Evolutionary conservation across 2,329 filamentous ascomycete species (phyloP).

Genomic region (Sordariomycetes sp.): DNA sequence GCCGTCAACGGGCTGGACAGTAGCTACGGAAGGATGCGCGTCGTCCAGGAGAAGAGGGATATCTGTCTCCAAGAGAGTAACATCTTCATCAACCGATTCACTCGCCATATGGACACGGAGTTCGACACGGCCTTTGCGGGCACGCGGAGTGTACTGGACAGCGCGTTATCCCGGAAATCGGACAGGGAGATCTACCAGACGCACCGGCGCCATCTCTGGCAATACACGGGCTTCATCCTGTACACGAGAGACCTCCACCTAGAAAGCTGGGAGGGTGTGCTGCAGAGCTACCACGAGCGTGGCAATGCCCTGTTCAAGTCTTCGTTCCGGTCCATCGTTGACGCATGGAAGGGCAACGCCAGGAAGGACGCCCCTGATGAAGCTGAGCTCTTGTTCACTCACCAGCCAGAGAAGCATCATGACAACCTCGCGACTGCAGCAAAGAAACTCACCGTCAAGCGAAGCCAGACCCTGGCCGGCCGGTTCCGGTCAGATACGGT

Average conservation of each 20-base stretch:
- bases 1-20: conserved; percentile 45
- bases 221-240: conserved; percentile 74
- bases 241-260: conserved; percentile 79
- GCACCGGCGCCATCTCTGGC: conserved; percentile 67
- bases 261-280: conserved; percentile 65
- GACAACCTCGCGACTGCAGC: conserved; percentile 65
- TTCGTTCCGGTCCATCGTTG: conserved; percentile 66
- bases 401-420: conserved; percentile 71
- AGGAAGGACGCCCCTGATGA: conserved; percentile 67
- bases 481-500: conserved; percentile 54
- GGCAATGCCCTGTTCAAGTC: conserved; percentile 66
- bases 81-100: conserved; percentile 65
- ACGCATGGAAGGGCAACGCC: conserved; percentile 68
- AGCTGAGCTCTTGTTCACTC: conserved; percentile 74
- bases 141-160: conserved; percentile 50
- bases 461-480: conserved; percentile 75
- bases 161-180: conserved; percentile 49
- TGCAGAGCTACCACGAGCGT: conserved; percentile 70
- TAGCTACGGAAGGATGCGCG: conserved; percentile 80
- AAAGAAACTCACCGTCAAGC: conserved; percentile 84
- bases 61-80: conserved; percentile 68
- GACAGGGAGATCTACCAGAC: conserved; percentile 61
- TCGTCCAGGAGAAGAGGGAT: conserved; percentile 87
- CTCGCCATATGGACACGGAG: conserved; percentile 68
- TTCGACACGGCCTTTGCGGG: conserved; percentile 66